Evolutionary conservation across 78 protist species (phyloP), one percentile per base, ranked within the genome.

Genomic region (Polysphondylium violaceum): DNA sequence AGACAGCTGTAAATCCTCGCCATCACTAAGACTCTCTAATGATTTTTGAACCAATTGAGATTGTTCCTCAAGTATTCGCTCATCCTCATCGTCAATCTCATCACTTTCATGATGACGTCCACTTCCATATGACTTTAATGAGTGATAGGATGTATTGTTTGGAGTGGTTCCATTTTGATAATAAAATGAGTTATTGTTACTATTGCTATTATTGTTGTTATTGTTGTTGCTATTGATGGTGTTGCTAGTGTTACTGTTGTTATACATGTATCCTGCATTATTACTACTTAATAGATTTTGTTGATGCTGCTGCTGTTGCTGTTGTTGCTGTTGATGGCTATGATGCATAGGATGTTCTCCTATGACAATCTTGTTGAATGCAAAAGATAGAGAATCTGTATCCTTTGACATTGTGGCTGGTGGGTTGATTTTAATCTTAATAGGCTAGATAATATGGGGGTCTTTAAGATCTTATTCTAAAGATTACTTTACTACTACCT

Each of bases 1-100:
- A 23, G 60, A 51, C 33, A 72, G 16, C 3, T 16, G 36, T 7
- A 17, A 16, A 9, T 83, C 91, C 16, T 83, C 91, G 58, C 79
- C 59, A 40, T 83, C 91, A 31, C 91, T 69, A 7, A 83, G 50
- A 23, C 50, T 58, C 36, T 83, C 91, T 4, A 83, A 40, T 38
- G 91, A 83, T 44, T 72, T 69, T 69, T 83, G 91, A 2, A 83
- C 74, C 29, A 56, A 40, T 21, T 83, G 91, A 21, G 59, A 47
- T 69, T 83, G 79, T 36, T 83, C 91, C 11, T 71, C 79, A 8
- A 83, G 41, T 8, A 69, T 8, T 31, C 51, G 23, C 12, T 83
- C 79, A 19, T 83, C 91, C 16, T 69, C 91, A 21, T 83, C 47
- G 33, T 72, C 63, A 50, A 25, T 40, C 9, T 12, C 41, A n/a